Conservation (phyloP, 78 protist genomes). For the Diacronema lutheri region DNA sequence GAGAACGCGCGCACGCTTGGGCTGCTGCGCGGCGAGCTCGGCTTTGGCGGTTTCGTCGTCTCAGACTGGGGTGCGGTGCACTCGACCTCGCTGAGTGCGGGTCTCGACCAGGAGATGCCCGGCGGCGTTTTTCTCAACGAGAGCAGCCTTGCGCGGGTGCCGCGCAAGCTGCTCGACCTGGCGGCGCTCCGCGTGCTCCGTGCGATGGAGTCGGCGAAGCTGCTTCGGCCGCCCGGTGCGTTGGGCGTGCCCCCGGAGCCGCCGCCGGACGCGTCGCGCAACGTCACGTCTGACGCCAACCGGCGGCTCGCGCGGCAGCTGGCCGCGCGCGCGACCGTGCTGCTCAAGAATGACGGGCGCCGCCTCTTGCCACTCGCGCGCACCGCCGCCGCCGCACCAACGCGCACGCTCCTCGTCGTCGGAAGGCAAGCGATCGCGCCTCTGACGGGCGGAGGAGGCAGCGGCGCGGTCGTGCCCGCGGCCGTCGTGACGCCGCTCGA, state of each 20-base stretch:
- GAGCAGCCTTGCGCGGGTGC: neutral
- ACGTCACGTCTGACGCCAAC: neutral
- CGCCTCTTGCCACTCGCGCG: neutral
- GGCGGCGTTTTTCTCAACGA: neutral
- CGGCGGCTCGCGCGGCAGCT: constrained; percentile 14
- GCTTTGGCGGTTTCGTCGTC: constrained; percentile 26
- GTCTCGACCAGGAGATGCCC: constrained; percentile 14
- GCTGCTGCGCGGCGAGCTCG: neutral
- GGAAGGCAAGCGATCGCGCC: neutral
- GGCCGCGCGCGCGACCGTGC: constrained; percentile 28
- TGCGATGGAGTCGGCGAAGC: no score
- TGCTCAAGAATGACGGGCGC: constrained; percentile 46
- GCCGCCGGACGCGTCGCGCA: no score
- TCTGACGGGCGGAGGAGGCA: constrained; percentile 17
- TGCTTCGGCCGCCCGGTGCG: no score
- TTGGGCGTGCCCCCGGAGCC: no score
- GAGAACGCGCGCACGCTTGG: neutral
- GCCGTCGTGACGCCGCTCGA: neutral
- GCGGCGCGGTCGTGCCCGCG: constrained; percentile 27
- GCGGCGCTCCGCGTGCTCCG: no score
- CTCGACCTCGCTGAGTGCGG: neutral
- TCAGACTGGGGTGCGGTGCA: constrained; percentile 33
- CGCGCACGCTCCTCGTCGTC: constrained; percentile 20
- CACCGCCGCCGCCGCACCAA: neutral
- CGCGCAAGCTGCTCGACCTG: no score